Base-by-base conservation (phyloP, 2,329 filamentous ascomycete species). In the Onygenales sp. region DNA sequence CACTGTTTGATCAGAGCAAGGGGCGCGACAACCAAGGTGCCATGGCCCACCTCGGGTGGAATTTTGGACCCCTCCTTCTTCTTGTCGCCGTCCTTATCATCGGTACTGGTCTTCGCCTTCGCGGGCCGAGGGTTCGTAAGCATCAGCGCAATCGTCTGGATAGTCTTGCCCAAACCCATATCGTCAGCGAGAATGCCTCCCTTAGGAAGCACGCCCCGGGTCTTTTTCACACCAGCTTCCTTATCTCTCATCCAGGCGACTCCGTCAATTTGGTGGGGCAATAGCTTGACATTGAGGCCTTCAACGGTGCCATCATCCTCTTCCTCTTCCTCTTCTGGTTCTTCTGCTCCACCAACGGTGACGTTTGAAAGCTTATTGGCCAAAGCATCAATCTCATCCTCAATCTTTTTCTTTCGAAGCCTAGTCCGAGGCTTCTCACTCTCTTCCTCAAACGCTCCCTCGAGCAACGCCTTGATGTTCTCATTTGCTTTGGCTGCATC, bases 171-270 rank as follows among this genome's bases (percentile, higher is more conserved):
- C 11, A 97, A 76, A 60, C 92, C 92, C 92, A 97, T 75, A 66
- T 98, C 93, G 64, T 98, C 93, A 14, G 93, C 93, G 38, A 98
- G 79, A 58, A 98, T 95, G 14, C 93, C 93, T 38, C 93, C 93
- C 50, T 94, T 93, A 33, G 92, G 90, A 8, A 94, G 80, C 1
- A 82, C 77, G 3, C 80, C 81, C 55, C 87, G 88, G 61, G 85
- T 86, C 73, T 93, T 95, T 56, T 87, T 83, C 14, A 84, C 83
- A 2, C 92, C 91, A 9, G 89, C 84, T 71, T 98, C 93, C 63
- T 94, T 89, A 55, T 91, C 87, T 53, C 81, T 85, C 89, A 98
- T 95, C 92, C 93, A 98, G 54, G 85, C 82, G 1, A 97, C 86
- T 62, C 93, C 93, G 53, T 95, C 89, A 11, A 96, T 83, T 70